Conservation (phyloP, 2,329 filamentous ascomycete species). For the Fusarium secorum region DNA sequence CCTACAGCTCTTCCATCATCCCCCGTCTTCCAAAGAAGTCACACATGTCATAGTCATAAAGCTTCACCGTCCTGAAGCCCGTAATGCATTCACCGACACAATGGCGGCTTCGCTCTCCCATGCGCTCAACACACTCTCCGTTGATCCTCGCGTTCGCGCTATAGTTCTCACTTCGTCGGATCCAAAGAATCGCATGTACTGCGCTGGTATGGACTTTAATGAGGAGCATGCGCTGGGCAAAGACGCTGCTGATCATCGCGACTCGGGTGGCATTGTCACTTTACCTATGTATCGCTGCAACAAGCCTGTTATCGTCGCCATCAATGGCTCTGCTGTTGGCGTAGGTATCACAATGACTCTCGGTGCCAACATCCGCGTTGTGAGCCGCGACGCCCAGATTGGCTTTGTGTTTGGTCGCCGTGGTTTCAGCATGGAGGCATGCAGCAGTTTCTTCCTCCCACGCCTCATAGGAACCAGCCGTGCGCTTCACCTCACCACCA, state of each 20-base stretch:
- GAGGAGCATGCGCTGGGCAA: constrained; percentile 41
- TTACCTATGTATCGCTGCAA: constrained; percentile 64
- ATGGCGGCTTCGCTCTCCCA: constrained; percentile 69
- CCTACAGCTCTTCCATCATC: constrained; percentile 59
- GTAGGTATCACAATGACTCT: constrained; percentile 70
- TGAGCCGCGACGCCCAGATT: constrained; percentile 67
- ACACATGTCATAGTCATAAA: constrained; percentile 69
- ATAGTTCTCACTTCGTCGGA: constrained; percentile 64
- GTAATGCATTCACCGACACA: constrained; percentile 73
- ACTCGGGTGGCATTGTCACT: constrained; percentile 61
- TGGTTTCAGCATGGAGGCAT: constrained; percentile 76
- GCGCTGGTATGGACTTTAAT: constrained; percentile 65
- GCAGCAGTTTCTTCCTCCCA: constrained; percentile 75
- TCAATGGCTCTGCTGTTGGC: constrained; percentile 67
- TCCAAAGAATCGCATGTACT: constrained; percentile 59
- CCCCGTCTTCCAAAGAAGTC: constrained; percentile 58
- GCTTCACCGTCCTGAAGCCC: constrained; percentile 69
- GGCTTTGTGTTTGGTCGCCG: constrained; percentile 78
- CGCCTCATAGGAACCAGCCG: constrained; percentile 70
- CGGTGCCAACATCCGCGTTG: constrained; percentile 61
- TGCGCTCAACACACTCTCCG: constrained; percentile 60
- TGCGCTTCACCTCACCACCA: constrained; percentile 72
- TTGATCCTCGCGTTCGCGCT: constrained; percentile 61
- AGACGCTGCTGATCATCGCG: constrained; percentile 50
- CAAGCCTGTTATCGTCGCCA: constrained; percentile 66